These are phyloP conservation scores for Hyphodiscus sp. DNA, from an alignment of 2,329 filamentous ascomycete species.

Conservation along the genomic window DNA sequence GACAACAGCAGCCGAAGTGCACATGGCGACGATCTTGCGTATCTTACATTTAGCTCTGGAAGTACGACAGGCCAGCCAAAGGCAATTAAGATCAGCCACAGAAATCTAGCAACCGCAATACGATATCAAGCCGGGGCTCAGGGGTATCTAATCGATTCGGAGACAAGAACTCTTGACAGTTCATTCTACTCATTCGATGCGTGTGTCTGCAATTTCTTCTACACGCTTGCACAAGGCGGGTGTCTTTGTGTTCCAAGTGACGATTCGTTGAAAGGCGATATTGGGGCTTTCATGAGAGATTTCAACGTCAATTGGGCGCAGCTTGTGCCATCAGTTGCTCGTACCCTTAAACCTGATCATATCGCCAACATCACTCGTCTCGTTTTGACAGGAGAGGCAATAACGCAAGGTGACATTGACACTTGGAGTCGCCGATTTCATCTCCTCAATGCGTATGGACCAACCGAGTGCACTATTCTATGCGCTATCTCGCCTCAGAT, in stretches of 20 bases:
- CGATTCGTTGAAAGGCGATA: constrained; percentile 7
- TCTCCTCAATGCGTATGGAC: constrained; percentile 57
- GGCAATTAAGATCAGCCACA: no score
- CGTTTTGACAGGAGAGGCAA: constrained; percentile 87
- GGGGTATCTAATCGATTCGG: neutral
- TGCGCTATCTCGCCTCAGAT: no score
- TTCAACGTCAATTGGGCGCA: constrained; percentile 10
- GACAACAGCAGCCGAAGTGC: no score
- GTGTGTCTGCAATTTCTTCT: constrained; percentile 11
- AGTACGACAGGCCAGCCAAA: no score
- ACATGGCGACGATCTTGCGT: no score
- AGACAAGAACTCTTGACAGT: neutral
- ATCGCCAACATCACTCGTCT: constrained; percentile 63
- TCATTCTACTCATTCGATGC: constrained; percentile 18
- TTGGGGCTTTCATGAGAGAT: constrained; percentile 5
- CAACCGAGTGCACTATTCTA: constrained; percentile 40
- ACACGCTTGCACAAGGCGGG: constrained; percentile 12
- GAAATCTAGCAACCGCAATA: no score
- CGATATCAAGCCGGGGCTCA: no score
- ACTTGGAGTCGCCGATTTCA: constrained; percentile 32
- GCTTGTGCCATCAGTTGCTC: constrained; percentile 12
- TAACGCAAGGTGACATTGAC: constrained; percentile 47
- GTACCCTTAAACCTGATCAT: constrained; percentile 73
- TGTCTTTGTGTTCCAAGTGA: constrained; percentile 16
- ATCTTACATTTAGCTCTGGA: no score